Evolutionary conservation across 106 monocot species (phyloP).

Genomic region (Phalaenopsis equestris): DNA sequence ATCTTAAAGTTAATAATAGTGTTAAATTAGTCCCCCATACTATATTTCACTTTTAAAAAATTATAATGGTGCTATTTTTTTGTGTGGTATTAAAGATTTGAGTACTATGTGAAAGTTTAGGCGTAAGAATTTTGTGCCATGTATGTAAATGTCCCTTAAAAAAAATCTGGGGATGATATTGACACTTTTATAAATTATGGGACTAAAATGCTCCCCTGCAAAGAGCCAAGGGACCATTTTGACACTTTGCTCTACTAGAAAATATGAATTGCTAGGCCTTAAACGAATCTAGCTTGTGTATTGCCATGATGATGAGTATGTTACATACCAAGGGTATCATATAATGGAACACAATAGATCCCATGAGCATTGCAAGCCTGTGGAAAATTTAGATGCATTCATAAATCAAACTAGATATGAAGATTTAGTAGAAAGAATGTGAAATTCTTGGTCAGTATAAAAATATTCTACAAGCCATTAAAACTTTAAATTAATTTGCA

Average conservation of each 20-base stretch:
- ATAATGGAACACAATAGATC: slow-evolving; percentile 85
- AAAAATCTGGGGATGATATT: no score
- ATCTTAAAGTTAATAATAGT: no score
- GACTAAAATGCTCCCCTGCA: no score
- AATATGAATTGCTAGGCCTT: background rate
- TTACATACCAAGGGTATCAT: slow-evolving; percentile 80
- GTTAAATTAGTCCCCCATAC: no score
- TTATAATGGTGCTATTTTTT: no score
- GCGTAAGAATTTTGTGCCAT: no score
- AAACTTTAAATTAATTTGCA: background rate
- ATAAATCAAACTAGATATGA: slow-evolving; percentile 4
- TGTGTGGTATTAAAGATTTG: no score
- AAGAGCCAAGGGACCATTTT: no score
- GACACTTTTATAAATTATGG: no score
- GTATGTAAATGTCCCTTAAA: no score
- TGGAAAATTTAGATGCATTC: background rate
- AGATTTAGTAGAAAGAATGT: background rate
- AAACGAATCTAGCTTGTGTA: background rate
- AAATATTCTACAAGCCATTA: background rate
- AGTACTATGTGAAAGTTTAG: no score
- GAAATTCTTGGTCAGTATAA: background rate
- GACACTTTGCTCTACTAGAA: background rate
- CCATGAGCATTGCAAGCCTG: slow-evolving; percentile 94
- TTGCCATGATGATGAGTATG: background rate
- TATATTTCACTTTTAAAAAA: no score